Conservation (phyloP, 371 early-diverging fungal species). For the Fennellomyces sp. region DNA sequence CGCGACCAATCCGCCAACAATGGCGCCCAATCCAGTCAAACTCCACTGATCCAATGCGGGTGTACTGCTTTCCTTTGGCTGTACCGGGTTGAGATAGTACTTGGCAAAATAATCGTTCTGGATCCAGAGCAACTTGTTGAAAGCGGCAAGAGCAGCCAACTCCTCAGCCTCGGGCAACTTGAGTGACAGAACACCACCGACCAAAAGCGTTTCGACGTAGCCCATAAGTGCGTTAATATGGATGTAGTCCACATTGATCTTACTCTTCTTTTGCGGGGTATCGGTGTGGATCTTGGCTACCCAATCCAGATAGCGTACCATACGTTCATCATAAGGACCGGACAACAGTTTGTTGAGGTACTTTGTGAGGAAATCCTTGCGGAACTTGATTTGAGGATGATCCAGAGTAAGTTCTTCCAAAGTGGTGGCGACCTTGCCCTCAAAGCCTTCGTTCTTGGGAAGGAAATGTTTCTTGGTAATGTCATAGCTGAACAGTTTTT, state of each 20-base stretch:
- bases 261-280: slow-evolving; percentile 73
- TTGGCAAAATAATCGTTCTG: slow-evolving; percentile 87
- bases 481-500: slow-evolving; percentile 65
- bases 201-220: slow-evolving; percentile 68
- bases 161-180: slow-evolving; percentile 63
- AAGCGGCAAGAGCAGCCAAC: slow-evolving; percentile 67
- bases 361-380: slow-evolving; percentile 75
- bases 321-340: slow-evolving; percentile 69
- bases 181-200: slow-evolving; percentile 64
- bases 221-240: slow-evolving; percentile 82
- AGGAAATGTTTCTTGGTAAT: slow-evolving; percentile 66
- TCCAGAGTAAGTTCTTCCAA: slow-evolving; percentile 56
- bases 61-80: not conserved
- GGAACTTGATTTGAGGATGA: slow-evolving; percentile 79
- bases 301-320: slow-evolving; percentile 80
- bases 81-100: slow-evolving; percentile 61
- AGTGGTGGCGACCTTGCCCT: slow-evolving; percentile 46
- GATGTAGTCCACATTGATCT: slow-evolving; percentile 84
- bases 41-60: not conserved
- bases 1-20: not conserved
- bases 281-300: slow-evolving; percentile 72
- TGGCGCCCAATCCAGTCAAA: not conserved
- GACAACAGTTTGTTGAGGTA: slow-evolving; percentile 76
- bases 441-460: slow-evolving; percentile 71
- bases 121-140: slow-evolving; percentile 88